phyloP scores from a whole-genome alignment of 192 early-diverging fungal genomes.

The Chytriomyces hyalinus region DNA sequence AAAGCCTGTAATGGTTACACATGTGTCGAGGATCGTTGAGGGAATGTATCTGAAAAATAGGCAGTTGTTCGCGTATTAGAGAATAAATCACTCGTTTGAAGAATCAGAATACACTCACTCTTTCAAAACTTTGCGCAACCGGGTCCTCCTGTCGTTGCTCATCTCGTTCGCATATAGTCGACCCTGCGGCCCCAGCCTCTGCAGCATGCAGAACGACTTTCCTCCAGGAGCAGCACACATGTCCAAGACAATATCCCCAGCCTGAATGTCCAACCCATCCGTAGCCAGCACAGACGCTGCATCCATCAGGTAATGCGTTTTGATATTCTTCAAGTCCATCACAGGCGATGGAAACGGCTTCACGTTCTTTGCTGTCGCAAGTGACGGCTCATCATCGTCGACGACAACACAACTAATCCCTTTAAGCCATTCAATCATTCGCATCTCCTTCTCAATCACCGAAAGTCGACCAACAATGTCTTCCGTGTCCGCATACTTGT shows the following conservation, averaged over 20 bases:
- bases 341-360: constrained; percentile 36
- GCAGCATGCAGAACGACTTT: constrained; percentile 54
- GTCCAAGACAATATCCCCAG: constrained; percentile 43
- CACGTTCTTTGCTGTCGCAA: neutral
- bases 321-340: constrained; percentile 22
- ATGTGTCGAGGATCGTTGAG: neutral
- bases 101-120: constrained; percentile 46
- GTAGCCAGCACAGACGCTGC: constrained; percentile 33
- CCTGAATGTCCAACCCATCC: constrained; percentile 38
- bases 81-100: neutral
- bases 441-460: constrained; percentile 17
- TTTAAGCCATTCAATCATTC: neutral
- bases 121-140: constrained; percentile 51
- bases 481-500: constrained; percentile 21
- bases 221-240: constrained; percentile 67
- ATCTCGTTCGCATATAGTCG: constrained; percentile 52
- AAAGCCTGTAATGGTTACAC: constrained; percentile 17
- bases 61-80: no score
- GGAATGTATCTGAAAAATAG: neutral
- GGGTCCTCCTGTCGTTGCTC: constrained; percentile 45
- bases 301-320: constrained; percentile 50
- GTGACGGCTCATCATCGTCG: constrained; percentile 7
- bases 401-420: constrained; percentile 24
- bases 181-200: constrained; percentile 45
- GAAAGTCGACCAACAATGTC: constrained; percentile 21